phyloP scores from a whole-genome alignment of 371 early-diverging fungal genomes.

The Rhizopus microsporus region DNA sequence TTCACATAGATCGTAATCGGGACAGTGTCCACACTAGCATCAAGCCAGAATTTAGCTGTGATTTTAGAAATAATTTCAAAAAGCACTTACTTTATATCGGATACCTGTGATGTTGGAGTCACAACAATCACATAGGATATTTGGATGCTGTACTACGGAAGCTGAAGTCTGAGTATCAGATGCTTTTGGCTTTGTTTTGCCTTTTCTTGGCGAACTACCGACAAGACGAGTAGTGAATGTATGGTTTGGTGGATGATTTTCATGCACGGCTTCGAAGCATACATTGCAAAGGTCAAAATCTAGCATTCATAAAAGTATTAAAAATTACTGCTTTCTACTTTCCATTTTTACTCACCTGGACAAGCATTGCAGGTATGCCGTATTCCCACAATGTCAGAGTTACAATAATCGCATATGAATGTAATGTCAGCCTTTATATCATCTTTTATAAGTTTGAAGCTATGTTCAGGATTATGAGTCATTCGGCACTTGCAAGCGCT shows the following conservation, averaged over 20 bases:
- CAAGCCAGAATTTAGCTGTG: not conserved
- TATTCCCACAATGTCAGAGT: conserved; percentile 41
- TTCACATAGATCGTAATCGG: conserved; percentile 57
- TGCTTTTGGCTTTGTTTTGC: conserved; percentile 8
- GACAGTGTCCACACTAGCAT: conserved; percentile 58
- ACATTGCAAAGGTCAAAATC: conserved; percentile 57
- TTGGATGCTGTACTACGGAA: conserved; percentile 2
- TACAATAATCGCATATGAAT: conserved; percentile 53
- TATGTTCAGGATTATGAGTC: conserved; percentile 25
- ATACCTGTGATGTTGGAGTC: conserved; percentile 39
- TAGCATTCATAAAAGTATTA: conserved; percentile 15
- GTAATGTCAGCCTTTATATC: conserved; percentile 9
- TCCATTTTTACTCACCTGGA: conserved; percentile 18
- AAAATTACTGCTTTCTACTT: not conserved
- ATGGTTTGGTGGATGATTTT: conserved; percentile 41
- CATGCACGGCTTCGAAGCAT: conserved; percentile 40
- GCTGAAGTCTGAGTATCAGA: not conserved
- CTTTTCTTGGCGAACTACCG: conserved; percentile 15
- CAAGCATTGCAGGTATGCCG: conserved; percentile 52
- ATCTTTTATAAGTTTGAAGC: conserved; percentile 30
- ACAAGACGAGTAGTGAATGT: conserved; percentile 38
- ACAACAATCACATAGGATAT: conserved; percentile 55
- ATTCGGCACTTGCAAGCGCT: conserved; percentile 38
- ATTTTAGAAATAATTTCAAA: not conserved
- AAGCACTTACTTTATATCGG: conserved; percentile 55